Evolutionary conservation across 306 rosid species (phyloP).

Genomic region (Corylus americana): DNA sequence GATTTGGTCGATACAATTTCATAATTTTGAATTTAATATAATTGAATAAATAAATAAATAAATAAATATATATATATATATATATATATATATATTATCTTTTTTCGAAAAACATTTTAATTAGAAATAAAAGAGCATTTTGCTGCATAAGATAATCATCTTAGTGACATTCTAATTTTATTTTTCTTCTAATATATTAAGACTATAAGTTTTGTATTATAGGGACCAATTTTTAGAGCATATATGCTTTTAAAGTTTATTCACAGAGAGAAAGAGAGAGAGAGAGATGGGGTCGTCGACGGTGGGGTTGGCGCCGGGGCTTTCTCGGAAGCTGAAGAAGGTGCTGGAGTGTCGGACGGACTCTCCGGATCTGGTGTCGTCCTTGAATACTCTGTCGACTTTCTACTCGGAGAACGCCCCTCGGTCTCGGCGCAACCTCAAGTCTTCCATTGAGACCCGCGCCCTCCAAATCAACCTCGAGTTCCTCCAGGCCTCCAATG

Average conservation of each 20-base stretch:
- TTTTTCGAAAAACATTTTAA: no score
- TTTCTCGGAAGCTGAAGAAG: slow-evolving; percentile 96
- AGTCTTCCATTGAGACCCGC: slow-evolving; percentile 87
- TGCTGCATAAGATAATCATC: no score
- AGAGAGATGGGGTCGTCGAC: slow-evolving; percentile 57
- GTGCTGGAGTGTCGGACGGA: slow-evolving; percentile 84
- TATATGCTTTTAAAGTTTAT: background rate
- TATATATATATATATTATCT: no score
- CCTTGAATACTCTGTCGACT: slow-evolving; percentile 79
- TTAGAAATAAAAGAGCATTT: no score
- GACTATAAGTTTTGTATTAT: no score
- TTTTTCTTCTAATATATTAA: no score
- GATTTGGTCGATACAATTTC: no score
- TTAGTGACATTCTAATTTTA: no score
- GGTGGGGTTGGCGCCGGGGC: slow-evolving; percentile 82
- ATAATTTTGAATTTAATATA: no score
- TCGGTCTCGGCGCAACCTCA: slow-evolving; percentile 91
- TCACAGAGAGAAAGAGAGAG: slow-evolving; percentile 15
- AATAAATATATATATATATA: no score
- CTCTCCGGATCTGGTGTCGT: slow-evolving; percentile 76
- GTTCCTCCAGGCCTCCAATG: slow-evolving; percentile 69
- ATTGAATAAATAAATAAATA: no score
- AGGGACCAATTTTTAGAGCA: no score
- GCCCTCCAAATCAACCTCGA: slow-evolving; percentile 74
- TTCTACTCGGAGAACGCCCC: slow-evolving; percentile 82